phyloP scores from a whole-genome alignment of 495 filamentous ascomycete species.

The Parmelia sp. region DNA sequence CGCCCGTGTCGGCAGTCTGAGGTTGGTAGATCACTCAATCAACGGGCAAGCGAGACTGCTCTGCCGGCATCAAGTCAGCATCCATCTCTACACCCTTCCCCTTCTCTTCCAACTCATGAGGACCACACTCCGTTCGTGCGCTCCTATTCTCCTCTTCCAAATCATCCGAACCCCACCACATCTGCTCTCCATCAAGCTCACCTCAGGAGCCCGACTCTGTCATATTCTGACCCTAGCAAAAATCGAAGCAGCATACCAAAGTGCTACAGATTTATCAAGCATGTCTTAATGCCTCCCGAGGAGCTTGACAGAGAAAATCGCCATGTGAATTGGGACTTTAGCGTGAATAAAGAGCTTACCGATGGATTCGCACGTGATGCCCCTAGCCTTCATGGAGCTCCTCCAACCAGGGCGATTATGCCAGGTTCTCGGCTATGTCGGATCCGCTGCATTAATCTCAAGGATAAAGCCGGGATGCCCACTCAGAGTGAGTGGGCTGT shows the following conservation, averaged over 20 bases:
- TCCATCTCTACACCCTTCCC: neutral
- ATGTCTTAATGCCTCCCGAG: slow-evolving; percentile 7
- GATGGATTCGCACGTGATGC: slow-evolving; percentile 16
- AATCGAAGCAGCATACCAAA: slow-evolving; percentile 7
- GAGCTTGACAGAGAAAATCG: slow-evolving; percentile 10
- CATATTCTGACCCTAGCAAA: slow-evolving; percentile 24
- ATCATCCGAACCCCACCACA: slow-evolving; percentile 40
- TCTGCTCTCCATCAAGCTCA: slow-evolving; percentile 52
- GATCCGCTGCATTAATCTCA: slow-evolving; percentile 40
- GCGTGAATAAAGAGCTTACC: slow-evolving; percentile 7
- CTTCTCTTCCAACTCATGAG: neutral
- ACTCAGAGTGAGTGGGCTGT: slow-evolving; percentile 52
- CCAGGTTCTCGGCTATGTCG: slow-evolving; percentile 35
- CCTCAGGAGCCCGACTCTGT: slow-evolving; percentile 49
- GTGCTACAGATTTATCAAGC: slow-evolving; percentile 16
- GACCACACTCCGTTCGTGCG: slow-evolving; percentile 9
- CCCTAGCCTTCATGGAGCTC: slow-evolving; percentile 8
- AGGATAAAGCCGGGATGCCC: slow-evolving; percentile 17
- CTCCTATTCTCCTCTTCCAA: slow-evolving; percentile 16
- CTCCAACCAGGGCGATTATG: slow-evolving; percentile 11
- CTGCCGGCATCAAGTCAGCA: neutral
- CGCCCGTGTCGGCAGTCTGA: neutral
- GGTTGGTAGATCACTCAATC: neutral
- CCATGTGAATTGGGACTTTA: slow-evolving; percentile 21
- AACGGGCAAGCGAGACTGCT: neutral